phyloP scores from a whole-genome alignment of 1,139 yeast species.

The Hyphopichia wangnamkhiaoensis region DNA sequence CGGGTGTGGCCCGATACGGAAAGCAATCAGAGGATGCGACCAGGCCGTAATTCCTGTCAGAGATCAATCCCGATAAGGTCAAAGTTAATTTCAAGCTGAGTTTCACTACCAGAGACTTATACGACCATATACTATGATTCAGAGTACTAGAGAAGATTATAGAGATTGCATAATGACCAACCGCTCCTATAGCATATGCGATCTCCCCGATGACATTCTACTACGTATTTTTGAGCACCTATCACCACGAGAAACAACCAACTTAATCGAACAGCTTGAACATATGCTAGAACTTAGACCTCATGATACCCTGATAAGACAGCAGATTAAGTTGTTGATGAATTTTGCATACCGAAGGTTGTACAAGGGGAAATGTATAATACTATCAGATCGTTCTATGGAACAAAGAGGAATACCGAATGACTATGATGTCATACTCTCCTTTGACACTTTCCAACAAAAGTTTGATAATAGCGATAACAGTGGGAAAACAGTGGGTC shows the following conservation, averaged over 20 bases:
- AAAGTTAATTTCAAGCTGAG: too few species aligned
- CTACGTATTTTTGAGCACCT: conserved; percentile 22
- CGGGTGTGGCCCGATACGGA: too few species aligned
- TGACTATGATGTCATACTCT: not conserved
- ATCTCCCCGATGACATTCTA: conserved; percentile 29
- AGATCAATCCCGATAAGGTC: too few species aligned
- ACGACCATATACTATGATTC: too few species aligned
- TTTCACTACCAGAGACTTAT: too few species aligned
- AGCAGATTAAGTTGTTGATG: conserved; percentile 1
- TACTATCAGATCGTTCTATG: conserved; percentile 6
- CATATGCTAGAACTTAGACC: not conserved
- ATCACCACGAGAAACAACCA: conserved; percentile 21
- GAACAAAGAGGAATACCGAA: not conserved
- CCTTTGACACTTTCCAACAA: conserved; percentile 5
- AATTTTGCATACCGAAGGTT: conserved; percentile 20
- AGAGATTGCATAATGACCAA: too few species aligned
- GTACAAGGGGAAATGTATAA: conserved; percentile 20
- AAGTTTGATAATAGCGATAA: conserved; percentile 10
- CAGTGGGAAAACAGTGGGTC: conserved; percentile 5
- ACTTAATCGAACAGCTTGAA: conserved; percentile 2
- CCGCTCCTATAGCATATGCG: conserved; percentile 4
- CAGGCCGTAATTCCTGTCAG: too few species aligned
- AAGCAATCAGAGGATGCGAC: too few species aligned
- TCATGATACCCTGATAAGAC: not conserved
- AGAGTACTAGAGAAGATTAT: too few species aligned